Percentiles rank a stretch among this genome's conserved stretches.
These are phyloP conservation scores for Balakata baccata DNA, from an alignment of 345 rosid genomes.

Conservation along the genomic window DNA sequence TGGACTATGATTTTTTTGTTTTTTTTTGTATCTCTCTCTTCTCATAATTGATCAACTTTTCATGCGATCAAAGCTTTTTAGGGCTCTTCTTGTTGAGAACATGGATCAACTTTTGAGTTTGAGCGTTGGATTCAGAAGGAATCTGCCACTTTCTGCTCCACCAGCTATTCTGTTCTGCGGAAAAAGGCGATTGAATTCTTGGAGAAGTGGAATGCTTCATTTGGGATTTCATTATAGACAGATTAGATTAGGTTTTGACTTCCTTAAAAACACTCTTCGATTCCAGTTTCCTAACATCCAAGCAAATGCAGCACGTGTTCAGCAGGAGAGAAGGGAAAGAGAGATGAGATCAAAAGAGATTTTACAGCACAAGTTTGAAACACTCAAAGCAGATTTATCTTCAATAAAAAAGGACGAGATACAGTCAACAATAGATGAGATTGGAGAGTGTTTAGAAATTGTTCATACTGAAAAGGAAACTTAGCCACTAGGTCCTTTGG, in stretches of 20 bases:
- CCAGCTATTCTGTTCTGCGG: constrained; percentile 54
- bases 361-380: constrained; percentile 53
- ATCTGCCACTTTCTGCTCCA: constrained; percentile 72
- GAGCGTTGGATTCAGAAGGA: constrained; percentile 72
- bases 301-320: constrained; percentile 66
- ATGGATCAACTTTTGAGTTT: constrained; percentile 65
- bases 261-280: constrained; percentile 76
- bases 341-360: constrained; percentile 66
- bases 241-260: constrained; percentile 82
- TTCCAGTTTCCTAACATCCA: constrained; percentile 85
- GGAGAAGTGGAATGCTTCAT: constrained; percentile 86
- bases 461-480: constrained; percentile 50
- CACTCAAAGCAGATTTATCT: constrained; percentile 40
- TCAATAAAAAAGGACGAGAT: constrained; percentile 60
- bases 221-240: constrained; percentile 79
- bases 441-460: constrained; percentile 64
- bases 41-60: constrained; percentile 81
- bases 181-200: constrained; percentile 79
- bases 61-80: constrained; percentile 90
- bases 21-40: constrained; percentile 62
- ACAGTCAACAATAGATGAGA: constrained; percentile 55
- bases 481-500: constrained; percentile 40
- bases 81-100: constrained; percentile 56
- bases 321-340: constrained; percentile 70
- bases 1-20: not conserved